Conservation (phyloP, 805 yeast species). For the Kluyveromyces aestuarii region DNA sequence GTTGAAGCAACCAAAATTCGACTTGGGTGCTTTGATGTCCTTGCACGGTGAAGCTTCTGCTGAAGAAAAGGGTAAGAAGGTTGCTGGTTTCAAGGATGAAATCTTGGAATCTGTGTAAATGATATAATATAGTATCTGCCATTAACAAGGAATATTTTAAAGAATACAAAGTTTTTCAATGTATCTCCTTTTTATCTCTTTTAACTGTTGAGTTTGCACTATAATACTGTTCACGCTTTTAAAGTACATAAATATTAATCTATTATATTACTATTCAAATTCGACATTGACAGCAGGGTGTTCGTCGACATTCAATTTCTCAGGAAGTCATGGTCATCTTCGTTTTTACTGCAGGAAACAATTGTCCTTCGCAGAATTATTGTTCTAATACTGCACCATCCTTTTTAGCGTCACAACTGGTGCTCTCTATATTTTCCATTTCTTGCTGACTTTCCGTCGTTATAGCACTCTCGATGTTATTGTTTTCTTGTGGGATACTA, state of each 20-base stretch:
- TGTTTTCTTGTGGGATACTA: no score
- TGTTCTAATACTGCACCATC: no score
- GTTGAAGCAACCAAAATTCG: conserved; percentile 98
- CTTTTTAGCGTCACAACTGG: no score
- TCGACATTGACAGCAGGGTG: neutral
- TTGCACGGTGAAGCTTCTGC: conserved; percentile 93
- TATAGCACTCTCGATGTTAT: no score
- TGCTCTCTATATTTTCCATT: no score
- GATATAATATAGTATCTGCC: conserved; percentile 5
- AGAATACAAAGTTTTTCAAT: neutral
- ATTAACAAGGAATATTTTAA: conserved; percentile 2
- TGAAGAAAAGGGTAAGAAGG: conserved; percentile 98
- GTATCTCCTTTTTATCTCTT: neutral
- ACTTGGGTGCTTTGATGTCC: conserved; percentile 90
- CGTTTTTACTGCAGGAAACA: no score
- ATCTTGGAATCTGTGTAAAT: conserved; percentile 92
- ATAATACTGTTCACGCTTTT: neutral
- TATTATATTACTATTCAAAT: no score
- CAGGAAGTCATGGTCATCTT: no score
- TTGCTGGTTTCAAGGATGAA: conserved; percentile 96
- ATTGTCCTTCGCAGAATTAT: no score
- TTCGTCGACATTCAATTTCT: neutral
- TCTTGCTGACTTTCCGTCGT: no score
- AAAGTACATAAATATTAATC: neutral
- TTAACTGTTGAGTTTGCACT: neutral